Percentiles rank a stretch among this genome's conserved stretches.
phyloP scores from a whole-genome alignment of 768 basidiomycete genomes.

The Mycena amicta region DNA sequence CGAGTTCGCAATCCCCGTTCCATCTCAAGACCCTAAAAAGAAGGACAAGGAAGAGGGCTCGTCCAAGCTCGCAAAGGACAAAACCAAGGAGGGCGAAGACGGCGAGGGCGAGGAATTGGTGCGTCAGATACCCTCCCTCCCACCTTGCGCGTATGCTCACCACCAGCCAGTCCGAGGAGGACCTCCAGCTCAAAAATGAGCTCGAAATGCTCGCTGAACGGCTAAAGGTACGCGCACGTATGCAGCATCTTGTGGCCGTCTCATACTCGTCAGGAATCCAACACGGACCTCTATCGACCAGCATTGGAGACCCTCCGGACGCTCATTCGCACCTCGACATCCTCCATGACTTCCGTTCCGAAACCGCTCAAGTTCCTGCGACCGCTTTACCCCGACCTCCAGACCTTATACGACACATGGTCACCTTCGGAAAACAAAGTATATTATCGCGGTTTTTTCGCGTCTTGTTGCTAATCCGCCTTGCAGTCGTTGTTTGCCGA shows the following conservation, averaged over 20 bases:
- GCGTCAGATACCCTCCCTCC: conserved; percentile 39
- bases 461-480: conserved; percentile 5
- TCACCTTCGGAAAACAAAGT: conserved; percentile 78
- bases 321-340: conserved; percentile 93
- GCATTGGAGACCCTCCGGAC: conserved; percentile 93
- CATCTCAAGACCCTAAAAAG: conserved; percentile 76
- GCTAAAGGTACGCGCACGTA: conserved; percentile 63
- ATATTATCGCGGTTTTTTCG: conserved; percentile 4
- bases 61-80: conserved; percentile 57
- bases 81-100: conserved; percentile 51
- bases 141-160: conserved; percentile 5
- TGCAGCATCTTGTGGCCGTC: conserved; percentile 1
- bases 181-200: conserved; percentile 88
- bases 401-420: conserved; percentile 84
- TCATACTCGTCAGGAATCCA: conserved; percentile 68
- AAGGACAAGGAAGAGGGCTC: conserved; percentile 63
- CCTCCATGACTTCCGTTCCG: conserved; percentile 98
- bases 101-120: conserved; percentile 82
- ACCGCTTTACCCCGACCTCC: conserved; percentile 88
- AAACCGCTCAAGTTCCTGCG: conserved; percentile 98
- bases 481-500: conserved; percentile 89
- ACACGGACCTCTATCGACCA: conserved; percentile 81
- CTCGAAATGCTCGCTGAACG: conserved; percentile 97
- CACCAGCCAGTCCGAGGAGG: conserved; percentile 82
- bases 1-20: conserved; percentile 62